Evolutionary conservation across 169 alveolate species (phyloP), one percentile per base, ranked within the genome.

Genomic region (Plasmodium vivax): DNA sequence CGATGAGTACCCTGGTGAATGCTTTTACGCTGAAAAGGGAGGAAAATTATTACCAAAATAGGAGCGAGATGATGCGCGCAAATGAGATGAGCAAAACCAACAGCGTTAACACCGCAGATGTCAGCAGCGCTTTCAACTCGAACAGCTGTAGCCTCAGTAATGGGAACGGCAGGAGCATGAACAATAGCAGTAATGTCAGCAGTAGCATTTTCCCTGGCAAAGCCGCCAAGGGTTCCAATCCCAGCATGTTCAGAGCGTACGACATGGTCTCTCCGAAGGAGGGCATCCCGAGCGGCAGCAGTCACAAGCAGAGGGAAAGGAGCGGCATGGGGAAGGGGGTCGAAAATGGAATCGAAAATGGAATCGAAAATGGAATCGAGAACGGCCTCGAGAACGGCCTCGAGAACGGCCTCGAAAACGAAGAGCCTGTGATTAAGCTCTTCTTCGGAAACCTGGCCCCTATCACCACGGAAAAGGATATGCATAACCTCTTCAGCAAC

Each of bases 371-470:
- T 0, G 45, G 6, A 38, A 5, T 38, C 9, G 45, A 5, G 9
- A 38, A 38, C 45, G 45, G 6, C 4, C 4, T 38, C 45, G 45
- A 2, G 3, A 51, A 51, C 3, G 62, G 27, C 0, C 12, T 51
- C 23, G 27, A 16, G 0, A 51, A 51, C 23, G 43, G 36, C 36
- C 36, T 83, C n/a, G 51, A 14, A 71, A 87, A 87, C 2, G 85
- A 87, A n/a, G 85, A 82, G 38, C n/a, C 23, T 51, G 92, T 92
- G 34, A 82, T 92, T 41, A 92, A 92, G 73, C 74, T 92, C 32
- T 92, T 92, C 56, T 92, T 92, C 79, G 95, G 95, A 23, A 92
- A 92, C 83, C 75, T 92, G 23, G 95, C 95, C 36, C 95, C 95
- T 14, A 92, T 92, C 73, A 92, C 95, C 34, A 92, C 95, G 75